Evolutionary conservation across 2,329 filamentous ascomycete genomes (phyloP), one percentile per base, ranked within the genome.

Genomic region (Fusarium marasasianum): DNA sequence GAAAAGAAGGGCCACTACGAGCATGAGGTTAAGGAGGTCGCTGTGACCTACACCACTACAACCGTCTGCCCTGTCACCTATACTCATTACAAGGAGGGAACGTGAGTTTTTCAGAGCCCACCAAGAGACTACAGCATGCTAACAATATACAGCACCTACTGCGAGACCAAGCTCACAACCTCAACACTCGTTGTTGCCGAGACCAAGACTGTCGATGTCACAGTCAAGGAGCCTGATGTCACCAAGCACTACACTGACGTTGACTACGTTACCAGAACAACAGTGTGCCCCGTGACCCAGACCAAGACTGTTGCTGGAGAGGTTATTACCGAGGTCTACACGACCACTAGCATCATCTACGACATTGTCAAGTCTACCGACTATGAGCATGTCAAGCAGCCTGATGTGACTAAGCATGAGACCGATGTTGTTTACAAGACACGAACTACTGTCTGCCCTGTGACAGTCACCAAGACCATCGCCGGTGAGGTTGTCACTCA

Each of bases 11-110:
- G 37, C 38, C 18, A 18, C 38, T 63, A 69, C 13, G 41, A 40
- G 17, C 66, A 70, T 29, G 48, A 70, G 41, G 64, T 70, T 22
- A 71, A 66, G 22, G 70, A 77, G 57, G 78, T 78, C 20, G 59
- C 74, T 47, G 75, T 76, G 57, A 85, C 80, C 61, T 85, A 85
- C 66, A 83, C 81, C 54, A 85, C 83, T 29, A 81, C 83, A 18
- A 86, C 84, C 8, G 80, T 84, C 56, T 87, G 86, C 77, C 86
- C 86, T 17, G 80, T 85, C 68, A 86, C 84, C 15, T 80, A 81
- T 40, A 87, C 85, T 18, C 76, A 82, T 64, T 84, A 83, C 22
- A 70, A 77, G 20, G 75, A 79, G 43, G 84, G 83, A 79, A 81
- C 80, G 83, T 85, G 78, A 83, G 83, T 81, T 56, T 44, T 29